These are phyloP conservation scores for Micromonas commoda DNA, from an alignment of 139 green algal species.

Conservation along the genomic window DNA sequence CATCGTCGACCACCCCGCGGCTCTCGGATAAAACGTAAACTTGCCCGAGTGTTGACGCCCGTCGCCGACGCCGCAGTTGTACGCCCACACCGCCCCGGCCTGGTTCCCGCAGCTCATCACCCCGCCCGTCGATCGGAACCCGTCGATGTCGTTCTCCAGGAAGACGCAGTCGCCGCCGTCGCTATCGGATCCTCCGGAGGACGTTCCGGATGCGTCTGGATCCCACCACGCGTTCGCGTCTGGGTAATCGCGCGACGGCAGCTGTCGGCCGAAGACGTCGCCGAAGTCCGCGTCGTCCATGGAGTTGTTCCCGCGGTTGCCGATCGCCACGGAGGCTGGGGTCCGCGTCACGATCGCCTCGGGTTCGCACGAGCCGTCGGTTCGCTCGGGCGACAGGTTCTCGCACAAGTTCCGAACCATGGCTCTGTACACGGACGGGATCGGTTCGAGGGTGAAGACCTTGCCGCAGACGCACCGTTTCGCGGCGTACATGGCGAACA, in stretches of 20 bases:
- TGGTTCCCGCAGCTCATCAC: no score
- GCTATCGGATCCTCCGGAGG: no score
- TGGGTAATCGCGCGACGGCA: background rate
- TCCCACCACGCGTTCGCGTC: background rate
- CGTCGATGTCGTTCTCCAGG: background rate
- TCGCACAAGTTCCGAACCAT: slow-evolving; percentile 31
- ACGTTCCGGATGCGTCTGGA: no score
- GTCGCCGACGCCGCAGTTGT: slow-evolving; percentile 9
- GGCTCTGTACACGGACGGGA: slow-evolving; percentile 27
- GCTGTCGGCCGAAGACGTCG: background rate
- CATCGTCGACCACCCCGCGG: slow-evolving; percentile 4
- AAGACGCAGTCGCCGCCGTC: background rate
- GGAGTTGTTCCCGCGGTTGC: background rate
- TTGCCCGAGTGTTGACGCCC: background rate
- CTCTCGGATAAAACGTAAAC: slow-evolving; percentile 27
- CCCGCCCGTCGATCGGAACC: background rate
- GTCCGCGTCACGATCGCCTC: no score
- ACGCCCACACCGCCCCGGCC: background rate
- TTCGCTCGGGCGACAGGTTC: background rate
- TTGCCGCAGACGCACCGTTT: background rate
- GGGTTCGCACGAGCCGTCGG: background rate
- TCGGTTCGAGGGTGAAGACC: slow-evolving; percentile 40
- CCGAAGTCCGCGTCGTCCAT: slow-evolving; percentile 18
- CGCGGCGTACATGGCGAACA: slow-evolving; percentile 36
- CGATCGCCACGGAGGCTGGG: background rate